Conservation (phyloP, 1,139 yeast genomes). For the Candida pseudoviswanathii region DNA sequence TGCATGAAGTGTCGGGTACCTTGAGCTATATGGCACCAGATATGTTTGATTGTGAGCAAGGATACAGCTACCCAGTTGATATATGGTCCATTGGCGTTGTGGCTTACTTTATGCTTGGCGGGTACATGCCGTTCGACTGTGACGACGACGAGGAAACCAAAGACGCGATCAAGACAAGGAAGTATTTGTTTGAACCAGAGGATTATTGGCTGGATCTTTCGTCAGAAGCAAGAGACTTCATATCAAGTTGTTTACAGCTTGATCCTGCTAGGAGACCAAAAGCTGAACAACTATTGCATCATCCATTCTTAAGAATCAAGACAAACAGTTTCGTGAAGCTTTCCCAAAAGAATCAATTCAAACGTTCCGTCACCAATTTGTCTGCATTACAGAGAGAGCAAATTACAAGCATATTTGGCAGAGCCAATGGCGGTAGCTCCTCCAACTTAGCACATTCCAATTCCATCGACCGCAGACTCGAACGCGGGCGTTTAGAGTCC, state of each 20-base stretch:
- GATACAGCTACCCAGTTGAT: constrained; percentile 65
- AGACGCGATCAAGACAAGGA: constrained; percentile 59
- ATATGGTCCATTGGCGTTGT: constrained; percentile 81
- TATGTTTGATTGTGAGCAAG: constrained; percentile 48
- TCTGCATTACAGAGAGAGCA: constrained; percentile 10
- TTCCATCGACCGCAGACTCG: background rate
- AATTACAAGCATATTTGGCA: constrained; percentile 6
- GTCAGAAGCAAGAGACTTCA: constrained; percentile 57
- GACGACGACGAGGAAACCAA: constrained; percentile 71
- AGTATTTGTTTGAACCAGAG: constrained; percentile 61
- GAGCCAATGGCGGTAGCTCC: background rate
- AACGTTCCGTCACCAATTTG: constrained; percentile 1
- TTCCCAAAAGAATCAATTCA: background rate
- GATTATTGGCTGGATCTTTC: constrained; percentile 63
- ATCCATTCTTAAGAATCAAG: constrained; percentile 39
- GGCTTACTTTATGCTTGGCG: constrained; percentile 70
- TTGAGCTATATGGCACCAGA: constrained; percentile 80
- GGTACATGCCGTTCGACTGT: constrained; percentile 80
- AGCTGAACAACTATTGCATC: constrained; percentile 47
- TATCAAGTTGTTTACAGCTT: constrained; percentile 53
- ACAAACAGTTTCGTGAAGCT: background rate
- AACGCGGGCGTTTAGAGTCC: constrained; percentile 13
- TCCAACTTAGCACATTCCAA: constrained; percentile 1
- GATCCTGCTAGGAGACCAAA: constrained; percentile 51
- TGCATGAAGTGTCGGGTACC: constrained; percentile 56